These are phyloP conservation scores for Hylodesmum podocarpum DNA, from an alignment of 306 rosid species.

Conservation along the genomic window DNA sequence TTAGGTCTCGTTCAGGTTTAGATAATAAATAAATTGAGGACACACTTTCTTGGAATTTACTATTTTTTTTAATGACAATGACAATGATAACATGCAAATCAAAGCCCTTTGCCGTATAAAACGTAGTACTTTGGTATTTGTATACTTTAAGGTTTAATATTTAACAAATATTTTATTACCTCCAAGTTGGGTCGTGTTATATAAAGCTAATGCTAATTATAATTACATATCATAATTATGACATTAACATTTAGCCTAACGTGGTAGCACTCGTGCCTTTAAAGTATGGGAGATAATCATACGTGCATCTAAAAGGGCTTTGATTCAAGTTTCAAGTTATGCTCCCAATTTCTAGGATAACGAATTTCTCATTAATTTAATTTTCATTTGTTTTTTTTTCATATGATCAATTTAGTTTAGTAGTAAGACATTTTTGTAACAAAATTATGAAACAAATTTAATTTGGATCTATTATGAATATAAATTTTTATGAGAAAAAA, in stretches of 20 bases:
- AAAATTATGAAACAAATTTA: too few species aligned
- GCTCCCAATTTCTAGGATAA: neutral
- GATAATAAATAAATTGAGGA: slow-evolving; percentile 4
- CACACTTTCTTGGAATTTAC: neutral
- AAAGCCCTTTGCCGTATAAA: neutral
- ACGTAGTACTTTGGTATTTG: neutral
- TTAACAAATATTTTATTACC: neutral
- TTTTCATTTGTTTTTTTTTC: neutral
- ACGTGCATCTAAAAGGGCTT: neutral
- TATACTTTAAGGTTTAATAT: too few species aligned
- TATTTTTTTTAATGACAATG: too few species aligned
- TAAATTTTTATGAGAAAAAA: too few species aligned
- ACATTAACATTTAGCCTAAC: slow-evolving; percentile 6
- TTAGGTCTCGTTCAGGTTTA: neutral
- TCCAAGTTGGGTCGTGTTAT: neutral
- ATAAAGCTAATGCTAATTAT: neutral
- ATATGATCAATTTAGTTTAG: neutral
- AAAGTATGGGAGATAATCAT: slow-evolving; percentile 22
- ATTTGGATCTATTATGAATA: too few species aligned
- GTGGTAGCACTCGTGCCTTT: slow-evolving; percentile 2
- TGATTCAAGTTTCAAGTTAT: neutral
- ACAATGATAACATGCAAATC: neutral
- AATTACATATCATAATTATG: slow-evolving; percentile 26
- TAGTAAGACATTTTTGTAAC: too few species aligned
- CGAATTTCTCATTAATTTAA: neutral